Percentiles rank a stretch among this genome's conserved stretches.
phyloP scores from a whole-genome alignment of 139 green algal genomes.

The Volvox africanus region DNA sequence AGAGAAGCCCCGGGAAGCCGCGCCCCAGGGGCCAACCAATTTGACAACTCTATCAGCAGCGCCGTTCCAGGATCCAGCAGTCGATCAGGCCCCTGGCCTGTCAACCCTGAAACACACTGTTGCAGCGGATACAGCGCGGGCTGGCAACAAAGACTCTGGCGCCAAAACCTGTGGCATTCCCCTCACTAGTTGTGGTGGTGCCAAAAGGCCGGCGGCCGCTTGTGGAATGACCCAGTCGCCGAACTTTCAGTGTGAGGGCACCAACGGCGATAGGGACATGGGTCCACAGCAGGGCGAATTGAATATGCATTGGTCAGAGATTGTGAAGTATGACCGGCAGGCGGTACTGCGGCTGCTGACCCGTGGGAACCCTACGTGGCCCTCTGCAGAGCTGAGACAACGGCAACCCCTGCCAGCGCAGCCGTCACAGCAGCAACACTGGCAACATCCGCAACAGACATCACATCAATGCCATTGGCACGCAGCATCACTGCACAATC shows the following conservation, averaged over 20 bases:
- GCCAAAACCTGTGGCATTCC: too few relatives aligned
- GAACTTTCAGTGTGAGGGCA: too few relatives aligned
- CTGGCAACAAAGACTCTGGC: not conserved
- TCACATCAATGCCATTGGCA: not conserved
- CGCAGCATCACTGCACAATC: not conserved
- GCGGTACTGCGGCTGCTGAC: slow-evolving; percentile 5
- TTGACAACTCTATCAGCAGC: too few relatives aligned
- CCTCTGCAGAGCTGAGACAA: not conserved
- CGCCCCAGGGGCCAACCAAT: too few relatives aligned
- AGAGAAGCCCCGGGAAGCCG: too few relatives aligned
- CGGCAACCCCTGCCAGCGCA: not conserved
- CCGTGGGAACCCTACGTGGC: not conserved
- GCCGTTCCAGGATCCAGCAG: too few relatives aligned
- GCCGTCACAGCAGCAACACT: not conserved
- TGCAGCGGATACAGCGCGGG: not conserved
- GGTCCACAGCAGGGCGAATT: not conserved
- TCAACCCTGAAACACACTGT: not conserved
- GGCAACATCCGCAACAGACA: not conserved
- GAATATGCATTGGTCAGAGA: not conserved
- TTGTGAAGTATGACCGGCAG: not conserved
- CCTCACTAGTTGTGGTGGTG: too few relatives aligned
- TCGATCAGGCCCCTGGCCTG: too few relatives aligned
- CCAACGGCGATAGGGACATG: not conserved
- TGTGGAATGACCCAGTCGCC: too few relatives aligned
- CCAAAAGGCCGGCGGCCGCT: too few relatives aligned